phyloP scores from a whole-genome alignment of 179 eudicot species.

The Beta lomatogona region DNA sequence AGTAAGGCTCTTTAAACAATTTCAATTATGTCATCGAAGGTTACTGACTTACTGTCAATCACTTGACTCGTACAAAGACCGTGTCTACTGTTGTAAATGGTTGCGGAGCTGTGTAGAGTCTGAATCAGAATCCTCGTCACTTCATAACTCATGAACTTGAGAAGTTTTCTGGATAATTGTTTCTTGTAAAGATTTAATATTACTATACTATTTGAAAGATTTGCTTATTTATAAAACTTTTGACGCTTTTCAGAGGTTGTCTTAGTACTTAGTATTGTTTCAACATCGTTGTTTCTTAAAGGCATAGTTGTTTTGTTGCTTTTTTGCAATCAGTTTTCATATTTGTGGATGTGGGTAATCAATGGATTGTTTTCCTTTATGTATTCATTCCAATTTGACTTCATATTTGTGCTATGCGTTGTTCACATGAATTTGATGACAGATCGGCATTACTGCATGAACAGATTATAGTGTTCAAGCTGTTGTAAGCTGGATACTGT shows the following conservation, averaged over 20 bases:
- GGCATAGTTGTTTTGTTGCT: background rate
- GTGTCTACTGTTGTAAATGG: background rate
- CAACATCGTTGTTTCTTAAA: background rate
- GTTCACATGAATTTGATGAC: constrained; percentile 41
- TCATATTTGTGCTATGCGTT: constrained; percentile 30
- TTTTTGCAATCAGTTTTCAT: background rate
- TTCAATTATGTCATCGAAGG: background rate
- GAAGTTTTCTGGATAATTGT: background rate
- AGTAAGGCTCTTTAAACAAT: background rate
- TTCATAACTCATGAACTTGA: background rate
- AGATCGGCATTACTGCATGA: constrained; percentile 51
- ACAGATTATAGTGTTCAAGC: constrained; percentile 99
- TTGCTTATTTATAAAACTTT: background rate
- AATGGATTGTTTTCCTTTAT: background rate
- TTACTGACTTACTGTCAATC: background rate
- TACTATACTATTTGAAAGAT: background rate
- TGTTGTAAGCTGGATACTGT: constrained; percentile 76
- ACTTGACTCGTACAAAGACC: background rate
- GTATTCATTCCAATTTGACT: constrained; percentile 27
- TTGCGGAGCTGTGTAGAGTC: background rate
- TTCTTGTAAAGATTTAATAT: background rate
- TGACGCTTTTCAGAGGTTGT: background rate
- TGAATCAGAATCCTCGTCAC: background rate
- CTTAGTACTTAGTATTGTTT: background rate
- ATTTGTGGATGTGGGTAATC: constrained; percentile 6